A percentile compares a stretch with the other conserved stretches of the same genome.
Conservation (phyloP, 805 yeast species). For the Ogataea kodamae region DNA sequence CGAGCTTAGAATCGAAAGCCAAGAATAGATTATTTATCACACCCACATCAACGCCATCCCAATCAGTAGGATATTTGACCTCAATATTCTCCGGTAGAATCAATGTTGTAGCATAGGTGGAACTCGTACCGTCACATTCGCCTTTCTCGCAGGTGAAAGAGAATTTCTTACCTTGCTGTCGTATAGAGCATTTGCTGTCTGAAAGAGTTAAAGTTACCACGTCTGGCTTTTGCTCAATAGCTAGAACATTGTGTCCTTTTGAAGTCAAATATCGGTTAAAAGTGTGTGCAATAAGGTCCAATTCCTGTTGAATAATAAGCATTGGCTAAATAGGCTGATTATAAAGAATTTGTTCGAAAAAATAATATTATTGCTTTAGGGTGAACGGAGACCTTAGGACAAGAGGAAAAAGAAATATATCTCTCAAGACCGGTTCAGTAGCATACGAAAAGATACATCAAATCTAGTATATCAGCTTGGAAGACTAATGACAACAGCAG, state of each 20-base stretch:
- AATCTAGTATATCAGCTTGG: too few relatives aligned
- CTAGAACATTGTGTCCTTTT: neutral
- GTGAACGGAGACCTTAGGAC: conserved; percentile 1
- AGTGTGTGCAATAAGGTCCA: conserved; percentile 2
- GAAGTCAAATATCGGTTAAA: conserved; percentile 1
- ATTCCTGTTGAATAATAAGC: neutral
- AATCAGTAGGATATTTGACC: conserved; percentile 3
- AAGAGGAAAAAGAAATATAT: conserved; percentile 1
- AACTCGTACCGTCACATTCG: conserved; percentile 2
- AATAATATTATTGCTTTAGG: conserved; percentile 11
- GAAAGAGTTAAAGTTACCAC: neutral
- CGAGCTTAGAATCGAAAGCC: conserved; percentile 3
- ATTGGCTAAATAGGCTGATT: conserved; percentile 6
- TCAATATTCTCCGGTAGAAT: conserved; percentile 1
- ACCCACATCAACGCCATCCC: conserved; percentile 1
- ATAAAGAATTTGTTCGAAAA: conserved; percentile 9
- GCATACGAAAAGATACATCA: neutral
- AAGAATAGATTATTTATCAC: neutral
- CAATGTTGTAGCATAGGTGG: conserved; percentile 1
- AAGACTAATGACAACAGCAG: conserved; percentile 93
- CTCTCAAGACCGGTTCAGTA: neutral
- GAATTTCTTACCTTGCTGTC: neutral
- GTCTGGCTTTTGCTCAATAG: conserved; percentile 1
- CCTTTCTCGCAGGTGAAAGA: neutral
- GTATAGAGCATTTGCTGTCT: conserved; percentile 7